Evolutionary conservation across 345 rosid species (phyloP), one percentile per base, ranked within the genome.

Genomic region (Gossypium bickii): DNA sequence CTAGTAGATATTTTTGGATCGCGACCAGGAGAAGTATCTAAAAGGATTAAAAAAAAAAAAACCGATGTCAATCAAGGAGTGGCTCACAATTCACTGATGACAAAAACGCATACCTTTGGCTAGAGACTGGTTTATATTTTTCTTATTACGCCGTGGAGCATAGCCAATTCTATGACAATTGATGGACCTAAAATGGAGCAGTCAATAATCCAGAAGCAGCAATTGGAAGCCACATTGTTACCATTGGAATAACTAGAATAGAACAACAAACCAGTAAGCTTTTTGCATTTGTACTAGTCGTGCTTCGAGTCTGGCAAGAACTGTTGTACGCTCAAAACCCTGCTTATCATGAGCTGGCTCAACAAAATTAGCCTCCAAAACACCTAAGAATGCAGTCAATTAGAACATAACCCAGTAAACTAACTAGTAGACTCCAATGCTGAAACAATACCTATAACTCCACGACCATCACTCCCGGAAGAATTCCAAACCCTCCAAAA

Each of bases 401-500:
- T 74, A 72, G 75, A 22, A 63, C 43, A 57, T n/a, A 72, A 24
- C 12, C 71, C 38, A 38, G 48, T 9, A 13, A 67, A 65, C 57
- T 22, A 60, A 74, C 29, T 2, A 73, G 16, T 47, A 43, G 60
- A 59, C 41, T 76, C 77, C 38, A 72, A 67, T 56, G 49, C 63
- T 18, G 60, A 71, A 73, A 51, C 1, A 52, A 66, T 76, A 93
- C 98, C 98, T 83, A 93, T 88, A 62, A 94, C 96, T 22, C 98
- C 98, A 74, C 98, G 97, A 56, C 98, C 98, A 83, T 86, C 92
- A 85, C 97, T 90, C 70, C 93, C 97, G 8, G 97, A n/a, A 61
- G 98, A 82, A 84, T 90, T 92, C 98, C 98, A 93, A 63, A 93
- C 86, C 91, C 98, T 93, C 98, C 97, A 93, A 82, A 93, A 93